These are phyloP conservation scores for Leptodontidium sp. DNA, from an alignment of 2,329 filamentous ascomycete species.

Conservation along the genomic window DNA sequence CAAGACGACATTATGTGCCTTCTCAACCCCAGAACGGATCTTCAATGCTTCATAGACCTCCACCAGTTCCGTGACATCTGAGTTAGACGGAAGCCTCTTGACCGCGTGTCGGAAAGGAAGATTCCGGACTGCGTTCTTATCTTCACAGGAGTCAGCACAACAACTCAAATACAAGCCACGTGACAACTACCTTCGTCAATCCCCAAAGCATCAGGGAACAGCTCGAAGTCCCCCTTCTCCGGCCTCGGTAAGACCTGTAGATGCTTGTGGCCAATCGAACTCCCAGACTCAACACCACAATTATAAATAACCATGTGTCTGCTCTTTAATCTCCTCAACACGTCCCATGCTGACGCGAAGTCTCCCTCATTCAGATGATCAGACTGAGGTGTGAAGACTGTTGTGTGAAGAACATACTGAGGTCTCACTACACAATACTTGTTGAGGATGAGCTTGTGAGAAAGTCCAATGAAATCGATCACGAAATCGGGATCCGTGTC, in stretches of 20 bases:
- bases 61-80: conserved; percentile 29
- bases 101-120: conserved; percentile 26
- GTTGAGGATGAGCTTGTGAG: conserved; percentile 49
- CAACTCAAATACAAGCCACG: neutral
- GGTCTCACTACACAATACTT: conserved; percentile 50
- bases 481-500: conserved; percentile 46
- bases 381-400: conserved; percentile 49
- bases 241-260: conserved; percentile 52
- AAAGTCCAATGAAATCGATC: conserved; percentile 41
- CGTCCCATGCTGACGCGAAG: conserved; percentile 49
- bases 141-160: conserved; percentile 17
- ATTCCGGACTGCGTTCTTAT: conserved; percentile 3
- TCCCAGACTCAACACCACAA: conserved; percentile 54
- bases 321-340: conserved; percentile 43
- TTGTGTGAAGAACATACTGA: conserved; percentile 51
- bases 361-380: conserved; percentile 50
- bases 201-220: conserved; percentile 40
- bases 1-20: conserved; percentile 48
- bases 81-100: conserved; percentile 6
- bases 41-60: conserved; percentile 27
- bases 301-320: conserved; percentile 54
- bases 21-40: conserved; percentile 5
- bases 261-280: conserved; percentile 55
- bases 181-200: conserved; percentile 19
- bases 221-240: conserved; percentile 21